Conservation (phyloP, 176 grass and related monocot genomes). For the barley (Hordeum vulgare) region DNA sequence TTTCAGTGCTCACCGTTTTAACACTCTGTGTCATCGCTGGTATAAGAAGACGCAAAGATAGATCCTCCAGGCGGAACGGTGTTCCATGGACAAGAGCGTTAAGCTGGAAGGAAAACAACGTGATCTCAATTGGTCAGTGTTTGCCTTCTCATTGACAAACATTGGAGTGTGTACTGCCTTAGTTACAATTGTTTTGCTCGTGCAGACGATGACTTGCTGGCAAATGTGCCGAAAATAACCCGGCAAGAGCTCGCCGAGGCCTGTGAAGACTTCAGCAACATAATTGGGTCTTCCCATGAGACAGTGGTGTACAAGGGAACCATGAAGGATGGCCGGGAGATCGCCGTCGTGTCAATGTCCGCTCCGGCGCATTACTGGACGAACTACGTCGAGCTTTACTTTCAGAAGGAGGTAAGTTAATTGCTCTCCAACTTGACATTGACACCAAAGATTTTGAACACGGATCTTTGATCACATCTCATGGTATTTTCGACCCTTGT, state of each 20-base stretch:
- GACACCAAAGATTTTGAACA: neutral
- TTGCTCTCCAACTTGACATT: neutral
- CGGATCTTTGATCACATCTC: neutral
- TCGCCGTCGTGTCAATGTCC: slow-evolving; percentile 74
- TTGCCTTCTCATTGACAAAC: neutral
- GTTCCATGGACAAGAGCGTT: slow-evolving; percentile 48
- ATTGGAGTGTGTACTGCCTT: neutral
- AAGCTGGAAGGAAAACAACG: slow-evolving; percentile 54
- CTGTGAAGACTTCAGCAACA: slow-evolving; percentile 99
- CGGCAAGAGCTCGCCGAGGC: slow-evolving; percentile 69
- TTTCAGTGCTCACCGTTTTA: slow-evolving; percentile 39
- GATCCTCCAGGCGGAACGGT: slow-evolving; percentile 15
- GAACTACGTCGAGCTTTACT: slow-evolving; percentile 69
- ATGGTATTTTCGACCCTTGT: slow-evolving; percentile 10
- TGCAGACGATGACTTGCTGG: slow-evolving; percentile 62
- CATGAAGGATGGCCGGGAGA: slow-evolving; percentile 73
- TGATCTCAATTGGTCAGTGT: slow-evolving; percentile 71
- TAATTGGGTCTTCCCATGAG: slow-evolving; percentile 80
- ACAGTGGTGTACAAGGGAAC: slow-evolving; percentile 86
- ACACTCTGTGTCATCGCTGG: slow-evolving; percentile 34
- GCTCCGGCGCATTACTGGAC: slow-evolving; percentile 66
- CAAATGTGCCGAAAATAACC: slow-evolving; percentile 49
- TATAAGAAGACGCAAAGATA: slow-evolving; percentile 39
- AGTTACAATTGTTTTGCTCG: neutral
- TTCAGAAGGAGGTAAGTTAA: slow-evolving; percentile 59